Percentiles rank a stretch among this genome's conserved stretches.
These are phyloP conservation scores for Pseudognaphalium luteoalbum DNA, from an alignment of 129 eudicot species.

Conservation along the genomic window DNA sequence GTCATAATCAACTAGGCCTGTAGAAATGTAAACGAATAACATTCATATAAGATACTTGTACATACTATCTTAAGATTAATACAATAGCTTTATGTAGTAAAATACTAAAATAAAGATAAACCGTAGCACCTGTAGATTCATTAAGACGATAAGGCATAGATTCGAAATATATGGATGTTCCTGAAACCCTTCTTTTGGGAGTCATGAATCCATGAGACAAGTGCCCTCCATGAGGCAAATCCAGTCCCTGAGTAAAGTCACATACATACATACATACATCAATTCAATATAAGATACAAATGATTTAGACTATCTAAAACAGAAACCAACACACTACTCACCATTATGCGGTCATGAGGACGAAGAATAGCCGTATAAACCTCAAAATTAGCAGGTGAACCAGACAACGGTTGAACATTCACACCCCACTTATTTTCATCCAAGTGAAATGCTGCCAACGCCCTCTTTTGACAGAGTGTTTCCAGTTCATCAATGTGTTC, in stretches of 20 bases:
- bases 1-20: conserved; percentile 93
- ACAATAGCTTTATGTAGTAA: not conserved
- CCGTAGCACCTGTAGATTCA: conserved; percentile 70
- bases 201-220: conserved; percentile 96
- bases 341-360: conserved; percentile 97
- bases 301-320: not conserved
- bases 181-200: conserved; percentile 87
- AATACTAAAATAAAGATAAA: conserved; percentile 10
- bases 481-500: conserved; percentile 94
- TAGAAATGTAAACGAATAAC: not conserved
- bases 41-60: not conserved
- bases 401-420: conserved; percentile 92
- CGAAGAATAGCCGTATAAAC: conserved; percentile 87
- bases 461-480: conserved; percentile 83
- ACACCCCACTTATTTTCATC: conserved; percentile 92
- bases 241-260: conserved; percentile 61
- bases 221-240: conserved; percentile 96
- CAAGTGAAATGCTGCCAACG: conserved; percentile 80
- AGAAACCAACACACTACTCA: conserved; percentile 31
- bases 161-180: conserved; percentile 88
- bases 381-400: conserved; percentile 97
- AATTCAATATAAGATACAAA: conserved; percentile 1
- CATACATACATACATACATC: not conserved
- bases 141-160: conserved; percentile 94
- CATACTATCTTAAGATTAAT: not conserved